Base-by-base conservation (phyloP, 1,139 yeast species). In the Yamadazyma sp. region DNA sequence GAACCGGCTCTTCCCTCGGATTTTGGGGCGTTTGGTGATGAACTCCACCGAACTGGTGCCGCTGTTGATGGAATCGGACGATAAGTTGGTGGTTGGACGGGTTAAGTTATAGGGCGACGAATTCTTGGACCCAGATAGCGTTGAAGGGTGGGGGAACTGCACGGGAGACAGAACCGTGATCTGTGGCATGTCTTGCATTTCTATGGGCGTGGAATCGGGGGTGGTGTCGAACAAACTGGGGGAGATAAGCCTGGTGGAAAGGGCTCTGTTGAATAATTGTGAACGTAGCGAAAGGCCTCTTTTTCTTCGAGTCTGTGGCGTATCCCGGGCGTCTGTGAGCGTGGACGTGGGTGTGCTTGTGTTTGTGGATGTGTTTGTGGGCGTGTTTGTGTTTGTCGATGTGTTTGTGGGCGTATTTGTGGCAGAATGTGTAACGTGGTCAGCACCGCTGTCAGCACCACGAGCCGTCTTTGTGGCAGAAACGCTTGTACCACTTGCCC, bases 241-340 rank as follows among this genome's bases (percentile, higher is more conserved):
- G 31, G 31, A 39, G n/a, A 34, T 39, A 29, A 42, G 40, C 11
- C 48, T 46, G 15, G 47, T 49, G 25, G 53, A 48, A n/a, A 67
- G 47, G 8, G 67, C 59, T 45, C 76, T 81, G 57, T 76, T 81
- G 62, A 86, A 78, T 45, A 86, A 68, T 60, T 85, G 94, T 0
- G 89, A 75, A 48, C 95, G 70, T 39, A 86, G 62, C 3, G 92
- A 83, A 43, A 82, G 78, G 0, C 94, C 90, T 54, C 95, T 66
- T 46, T 77, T 79, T 45, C 92, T 67, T 34, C 76, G 60, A 3
- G 59, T 46, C 16, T 56, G 62, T 4, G 63, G 64, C 6, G 63
- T 54, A 6, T 5, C 21, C n/a, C n/a, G n/a, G n/a, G n/a, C n/a
- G n/a, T n/a, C n/a, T n/a, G n/a, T n/a, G n/a, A n/a, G n/a, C n/a